Evolutionary conservation across 805 yeast genomes (phyloP), one percentile per base, ranked within the genome.

Genomic region (Schizosaccharomyces lindneri): DNA sequence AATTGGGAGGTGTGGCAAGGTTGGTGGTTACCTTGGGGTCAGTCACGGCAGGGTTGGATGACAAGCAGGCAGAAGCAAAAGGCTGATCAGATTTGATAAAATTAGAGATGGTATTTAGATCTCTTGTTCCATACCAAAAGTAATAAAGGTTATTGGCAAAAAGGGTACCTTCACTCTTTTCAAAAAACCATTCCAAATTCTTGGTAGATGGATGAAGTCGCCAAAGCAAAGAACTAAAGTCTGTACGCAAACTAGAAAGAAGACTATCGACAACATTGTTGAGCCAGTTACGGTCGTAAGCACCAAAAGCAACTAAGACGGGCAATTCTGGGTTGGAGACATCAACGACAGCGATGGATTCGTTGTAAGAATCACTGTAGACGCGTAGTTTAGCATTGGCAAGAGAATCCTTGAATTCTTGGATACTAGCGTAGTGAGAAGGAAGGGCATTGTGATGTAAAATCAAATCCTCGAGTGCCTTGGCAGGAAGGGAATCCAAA

Each of bases 191-290:
- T 43, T 90, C 75, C 64, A 90, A 79, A 71, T 90, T 89, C 63
- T 88, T 81, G 72, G 89, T 95, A 68, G 85, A 89, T 72, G 93
- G 97, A 67, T 81, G 78, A 59, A 87, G 90, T 59, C 82, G 79
- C 98, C 98, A 93, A 72, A 82, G 88, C 68, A 93, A 76, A 5
- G 82, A 72, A 43, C 77, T 67, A 72, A 80, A 84, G 70, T 89
- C 95, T 67, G 82, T 83, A 67, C 78, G 81, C 67, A 93, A 78
- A 17, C 94, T 81, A 62, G 78, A 79, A 80, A 95, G 93, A 61
- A 93, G 84, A 73, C 89, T 90, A 70, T 93, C 99, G 63, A 95
- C 85, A 62, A 93, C 96, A 66, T 90, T 90, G 75, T 93, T 93
- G 70, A 90, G 83, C 99, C 99, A 93, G 59, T 97, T 97, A 62